Conservation (phyloP, 768 basidiomycete species). For the Myochromella boudieri region DNA sequence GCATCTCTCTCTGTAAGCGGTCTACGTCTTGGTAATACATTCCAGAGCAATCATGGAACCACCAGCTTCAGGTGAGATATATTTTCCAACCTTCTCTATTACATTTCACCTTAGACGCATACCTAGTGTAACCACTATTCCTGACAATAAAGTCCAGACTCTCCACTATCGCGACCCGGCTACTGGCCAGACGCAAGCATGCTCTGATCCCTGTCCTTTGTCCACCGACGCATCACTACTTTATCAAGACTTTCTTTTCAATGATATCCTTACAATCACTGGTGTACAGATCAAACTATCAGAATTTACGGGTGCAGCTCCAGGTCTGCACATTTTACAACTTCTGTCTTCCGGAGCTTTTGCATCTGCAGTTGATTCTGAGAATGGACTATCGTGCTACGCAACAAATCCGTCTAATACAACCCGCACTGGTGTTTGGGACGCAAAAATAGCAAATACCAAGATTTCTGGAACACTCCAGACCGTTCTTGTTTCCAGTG, state of each 20-base stretch:
- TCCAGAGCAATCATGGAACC: conserved; percentile 77
- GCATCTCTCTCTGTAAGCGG: conserved; percentile 74
- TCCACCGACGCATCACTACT: conserved; percentile 70
- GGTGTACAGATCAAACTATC: conserved; percentile 87
- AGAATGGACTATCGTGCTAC: conserved; percentile 74
- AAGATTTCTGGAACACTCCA: conserved; percentile 80
- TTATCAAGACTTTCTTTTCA: conserved; percentile 95
- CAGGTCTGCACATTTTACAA: conserved; percentile 90
- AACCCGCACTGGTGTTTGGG: conserved; percentile 71
- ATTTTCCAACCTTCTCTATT: conserved; percentile 1
- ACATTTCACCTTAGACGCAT: conserved; percentile 10
- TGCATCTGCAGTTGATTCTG: conserved; percentile 63
- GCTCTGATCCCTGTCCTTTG: conserved; percentile 77
- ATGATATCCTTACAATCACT: conserved; percentile 61
- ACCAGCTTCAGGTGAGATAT: conserved; percentile 77
- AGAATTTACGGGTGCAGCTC: conserved; percentile 67
- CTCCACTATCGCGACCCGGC: conserved; percentile 77
- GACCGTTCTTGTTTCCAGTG: conserved; percentile 65
- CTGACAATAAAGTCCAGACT: conserved; percentile 79
- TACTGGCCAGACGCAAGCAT: conserved; percentile 75
- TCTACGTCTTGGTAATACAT: conserved; percentile 89
- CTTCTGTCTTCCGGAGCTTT: conserved; percentile 91
- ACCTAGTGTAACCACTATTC: conserved; percentile 79
- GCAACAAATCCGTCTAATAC: conserved; percentile 74
- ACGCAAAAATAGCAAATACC: conserved; percentile 59